Evolutionary conservation across 2,329 filamentous ascomycete genomes (phyloP), one percentile per base, ranked within the genome.

Genomic region (Colletotrichum liriopes): DNA sequence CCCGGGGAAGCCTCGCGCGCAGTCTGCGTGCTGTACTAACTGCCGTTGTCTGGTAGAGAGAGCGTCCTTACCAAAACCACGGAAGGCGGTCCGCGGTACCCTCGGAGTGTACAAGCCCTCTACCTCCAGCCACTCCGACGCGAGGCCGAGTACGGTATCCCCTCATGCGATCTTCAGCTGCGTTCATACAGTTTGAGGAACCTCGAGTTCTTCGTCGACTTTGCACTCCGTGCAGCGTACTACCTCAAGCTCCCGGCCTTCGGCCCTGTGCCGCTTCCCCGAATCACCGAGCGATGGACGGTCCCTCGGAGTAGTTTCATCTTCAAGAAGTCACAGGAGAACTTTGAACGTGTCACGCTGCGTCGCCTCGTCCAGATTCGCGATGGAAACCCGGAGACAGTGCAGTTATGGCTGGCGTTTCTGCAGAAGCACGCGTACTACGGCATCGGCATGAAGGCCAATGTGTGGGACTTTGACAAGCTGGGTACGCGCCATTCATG

Each of bases 401-500:
- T 99, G 45, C 93, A 97, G 82, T 83, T 95, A 37, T 99, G 96
- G 96, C 85, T 99, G 71, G 95, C 94, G 0, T 98, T 97, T 80
- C 82, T 99, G 79, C 90, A 93, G 79, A 97, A 97, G 84, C 93
- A 98, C 80, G 94, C 95, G 52, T 97, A 96, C 81, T 94, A 97
- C 76, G 96, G 96, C n/a, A 92, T 98, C 51, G 96, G 96, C 78
- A 97, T 99, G 95, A 99, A 99, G 88, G 96, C 96, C 65, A 98
- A 99, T 81, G 89, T 98, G 61, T 99, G 93, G 91, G 94, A 98
- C 80, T 95, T 94, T 82, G 91, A 93, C 78, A 88, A 89, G 69
- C 80, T 95, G 71, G 92, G 93, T 72, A 67, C 37, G 55, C 61
- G 8, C 3, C 20, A 14, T 20, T 32, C 9, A 20, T 26, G 14